Evolutionary conservation across 2,329 filamentous ascomycete species (phyloP).

Genomic region (Penicillium olsonii): DNA sequence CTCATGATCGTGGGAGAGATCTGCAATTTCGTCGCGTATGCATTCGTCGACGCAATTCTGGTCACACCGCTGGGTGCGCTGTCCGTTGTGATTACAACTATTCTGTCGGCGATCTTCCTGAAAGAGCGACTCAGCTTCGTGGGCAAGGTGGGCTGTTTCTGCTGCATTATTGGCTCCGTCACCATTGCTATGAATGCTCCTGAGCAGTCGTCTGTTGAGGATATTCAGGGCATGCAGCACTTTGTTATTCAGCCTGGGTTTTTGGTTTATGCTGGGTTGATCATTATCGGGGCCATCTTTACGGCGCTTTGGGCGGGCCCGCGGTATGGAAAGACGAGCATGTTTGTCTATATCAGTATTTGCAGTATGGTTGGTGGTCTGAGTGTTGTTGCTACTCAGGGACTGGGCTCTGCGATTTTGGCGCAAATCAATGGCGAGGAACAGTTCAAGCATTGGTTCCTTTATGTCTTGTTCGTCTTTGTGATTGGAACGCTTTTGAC

Average conservation of each 20-base stretch:
- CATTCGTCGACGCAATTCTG: constrained; percentile 93
- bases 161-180: constrained; percentile 89
- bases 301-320: constrained; percentile 81
- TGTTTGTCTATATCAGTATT: constrained; percentile 96
- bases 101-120: constrained; percentile 90
- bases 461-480: constrained; percentile 89
- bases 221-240: constrained; percentile 89
- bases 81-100: constrained; percentile 87
- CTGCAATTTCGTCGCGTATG: constrained; percentile 96
- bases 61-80: constrained; percentile 90
- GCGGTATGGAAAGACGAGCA: constrained; percentile 90
- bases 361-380: constrained; percentile 93
- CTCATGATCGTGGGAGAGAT: constrained; percentile 96
- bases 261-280: constrained; percentile 77
- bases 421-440: constrained; percentile 77
- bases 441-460: constrained; percentile 97
- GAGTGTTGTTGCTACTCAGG: constrained; percentile 93
- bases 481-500: constrained; percentile 85
- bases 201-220: constrained; percentile 75
- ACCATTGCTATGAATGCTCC: constrained; percentile 95
- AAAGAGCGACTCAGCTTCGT: constrained; percentile 95
- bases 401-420: constrained; percentile 85
- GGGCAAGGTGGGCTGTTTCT: constrained; percentile 92
- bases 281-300: constrained; percentile 71
- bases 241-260: constrained; percentile 88